A percentile compares a stretch with the other conserved stretches of the same genome.
These are phyloP conservation scores for Fallopia convolvulus DNA, from an alignment of 148 eudicot genomes.

Conservation along the genomic window DNA sequence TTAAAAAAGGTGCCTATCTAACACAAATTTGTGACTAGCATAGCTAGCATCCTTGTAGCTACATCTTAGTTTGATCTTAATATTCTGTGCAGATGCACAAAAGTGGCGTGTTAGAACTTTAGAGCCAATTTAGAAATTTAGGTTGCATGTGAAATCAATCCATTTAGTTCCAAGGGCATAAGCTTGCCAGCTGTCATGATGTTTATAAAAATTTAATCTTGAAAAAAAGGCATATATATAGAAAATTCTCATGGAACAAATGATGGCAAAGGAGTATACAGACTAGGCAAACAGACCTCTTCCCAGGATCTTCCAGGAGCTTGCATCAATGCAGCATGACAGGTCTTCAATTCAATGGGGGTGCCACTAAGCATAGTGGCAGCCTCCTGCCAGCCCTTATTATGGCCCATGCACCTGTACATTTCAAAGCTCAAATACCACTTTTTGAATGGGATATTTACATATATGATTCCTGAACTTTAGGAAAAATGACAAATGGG, in stretches of 20 bases:
- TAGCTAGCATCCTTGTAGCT: not conserved
- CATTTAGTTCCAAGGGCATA: not conserved
- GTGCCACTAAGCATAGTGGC: conserved; percentile 76
- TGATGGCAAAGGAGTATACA: not conserved
- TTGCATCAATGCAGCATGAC: conserved; percentile 93
- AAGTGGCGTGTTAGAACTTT: not conserved
- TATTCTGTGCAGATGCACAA: not conserved
- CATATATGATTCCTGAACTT: not conserved
- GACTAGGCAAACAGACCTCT: conserved; percentile 46
- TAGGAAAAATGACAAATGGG: not conserved
- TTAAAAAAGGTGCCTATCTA: not conserved
- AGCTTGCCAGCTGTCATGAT: not conserved
- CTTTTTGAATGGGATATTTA: not conserved
- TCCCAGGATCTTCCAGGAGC: conserved; percentile 84
- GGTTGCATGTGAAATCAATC: not conserved
- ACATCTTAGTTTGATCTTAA: not conserved
- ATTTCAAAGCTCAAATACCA: not conserved
- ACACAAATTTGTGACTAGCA: not conserved
- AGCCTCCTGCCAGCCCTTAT: conserved; percentile 97
- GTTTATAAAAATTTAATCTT: not conserved
- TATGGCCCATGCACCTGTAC: conserved; percentile 91
- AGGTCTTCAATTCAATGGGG: conserved; percentile 65
- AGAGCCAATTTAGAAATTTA: not conserved
- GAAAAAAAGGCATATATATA: not conserved
- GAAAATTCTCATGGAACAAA: not conserved